These are phyloP conservation scores for Mycena vulgaris DNA, from an alignment of 768 basidiomycete species.

Conservation along the genomic window DNA sequence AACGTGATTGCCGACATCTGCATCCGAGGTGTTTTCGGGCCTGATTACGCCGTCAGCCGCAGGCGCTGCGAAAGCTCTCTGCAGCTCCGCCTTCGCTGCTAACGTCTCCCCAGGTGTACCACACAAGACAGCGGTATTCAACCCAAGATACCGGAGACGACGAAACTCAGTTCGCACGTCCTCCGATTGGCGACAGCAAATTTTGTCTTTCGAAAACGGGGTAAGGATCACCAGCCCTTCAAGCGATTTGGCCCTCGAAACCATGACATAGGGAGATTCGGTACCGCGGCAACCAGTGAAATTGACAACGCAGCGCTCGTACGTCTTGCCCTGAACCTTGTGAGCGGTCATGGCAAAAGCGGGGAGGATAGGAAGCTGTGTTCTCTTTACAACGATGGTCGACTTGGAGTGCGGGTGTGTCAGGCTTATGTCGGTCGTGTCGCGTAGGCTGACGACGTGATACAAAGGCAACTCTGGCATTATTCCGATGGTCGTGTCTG, in stretches of 20 bases:
- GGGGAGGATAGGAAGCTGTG: neutral
- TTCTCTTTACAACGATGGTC: neutral
- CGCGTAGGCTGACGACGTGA: neutral
- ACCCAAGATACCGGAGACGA: too few relatives aligned
- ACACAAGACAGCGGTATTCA: too few relatives aligned
- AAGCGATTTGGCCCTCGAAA: neutral
- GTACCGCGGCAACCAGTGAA: neutral
- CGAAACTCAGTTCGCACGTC: too few relatives aligned
- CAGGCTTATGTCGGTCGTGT: neutral
- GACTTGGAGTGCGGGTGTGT: neutral
- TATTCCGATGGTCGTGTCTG: neutral
- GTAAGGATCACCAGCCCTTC: too few relatives aligned
- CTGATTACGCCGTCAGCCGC: too few relatives aligned
- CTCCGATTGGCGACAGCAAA: too few relatives aligned
- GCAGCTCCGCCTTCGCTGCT: too few relatives aligned
- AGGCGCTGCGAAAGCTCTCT: too few relatives aligned
- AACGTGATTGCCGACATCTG: too few relatives aligned
- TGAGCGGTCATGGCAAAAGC: conserved; percentile 1
- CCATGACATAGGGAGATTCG: neutral
- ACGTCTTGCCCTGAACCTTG: neutral
- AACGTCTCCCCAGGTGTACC: too few relatives aligned
- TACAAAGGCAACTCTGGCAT: neutral
- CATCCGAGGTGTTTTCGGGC: too few relatives aligned
- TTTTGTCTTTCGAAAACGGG: too few relatives aligned
- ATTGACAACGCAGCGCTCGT: neutral